Conservation (phyloP, 1,139 yeast species). For the Pichia sp. region DNA sequence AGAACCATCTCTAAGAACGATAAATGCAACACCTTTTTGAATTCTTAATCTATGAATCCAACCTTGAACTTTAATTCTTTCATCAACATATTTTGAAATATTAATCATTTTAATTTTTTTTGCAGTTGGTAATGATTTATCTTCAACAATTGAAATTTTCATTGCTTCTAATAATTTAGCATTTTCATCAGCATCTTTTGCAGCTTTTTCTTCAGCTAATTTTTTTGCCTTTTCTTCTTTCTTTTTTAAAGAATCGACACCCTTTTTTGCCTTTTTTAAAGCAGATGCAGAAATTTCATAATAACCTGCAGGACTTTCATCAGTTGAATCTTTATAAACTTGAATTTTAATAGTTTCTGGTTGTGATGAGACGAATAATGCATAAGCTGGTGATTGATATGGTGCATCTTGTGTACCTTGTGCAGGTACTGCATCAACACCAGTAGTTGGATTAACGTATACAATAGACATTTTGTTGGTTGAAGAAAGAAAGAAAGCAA, state of each 20-base stretch:
- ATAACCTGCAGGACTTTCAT: constrained; percentile 52
- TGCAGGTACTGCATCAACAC: constrained; percentile 51
- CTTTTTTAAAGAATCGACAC: constrained; percentile 85
- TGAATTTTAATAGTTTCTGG: constrained; percentile 40
- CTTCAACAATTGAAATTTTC: constrained; percentile 70
- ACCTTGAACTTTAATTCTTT: constrained; percentile 75
- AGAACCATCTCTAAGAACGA: constrained; percentile 91
- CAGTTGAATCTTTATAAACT: constrained; percentile 54
- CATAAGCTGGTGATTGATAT: constrained; percentile 78
- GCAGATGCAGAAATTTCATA: constrained; percentile 87
- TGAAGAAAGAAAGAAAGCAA: neutral
- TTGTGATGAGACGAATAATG: constrained; percentile 47
- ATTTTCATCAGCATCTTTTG: constrained; percentile 57
- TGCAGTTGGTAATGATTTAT: constrained; percentile 65
- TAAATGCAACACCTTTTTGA: constrained; percentile 87
- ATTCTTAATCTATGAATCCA: constrained; percentile 94
- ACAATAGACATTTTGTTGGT: constrained; percentile 9
- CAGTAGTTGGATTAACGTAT: constrained; percentile 68
- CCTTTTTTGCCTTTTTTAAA: constrained; percentile 92
- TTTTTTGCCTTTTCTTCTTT: constrained; percentile 78
- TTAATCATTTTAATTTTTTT: constrained; percentile 56
- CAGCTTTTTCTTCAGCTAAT: constrained; percentile 53
- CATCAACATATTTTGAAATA: constrained; percentile 45
- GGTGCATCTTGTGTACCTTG: constrained; percentile 64
- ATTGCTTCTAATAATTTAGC: constrained; percentile 71